These are phyloP conservation scores for Dissoconium aciculare DNA, from an alignment of 2,329 filamentous ascomycete genomes.

Conservation along the genomic window DNA sequence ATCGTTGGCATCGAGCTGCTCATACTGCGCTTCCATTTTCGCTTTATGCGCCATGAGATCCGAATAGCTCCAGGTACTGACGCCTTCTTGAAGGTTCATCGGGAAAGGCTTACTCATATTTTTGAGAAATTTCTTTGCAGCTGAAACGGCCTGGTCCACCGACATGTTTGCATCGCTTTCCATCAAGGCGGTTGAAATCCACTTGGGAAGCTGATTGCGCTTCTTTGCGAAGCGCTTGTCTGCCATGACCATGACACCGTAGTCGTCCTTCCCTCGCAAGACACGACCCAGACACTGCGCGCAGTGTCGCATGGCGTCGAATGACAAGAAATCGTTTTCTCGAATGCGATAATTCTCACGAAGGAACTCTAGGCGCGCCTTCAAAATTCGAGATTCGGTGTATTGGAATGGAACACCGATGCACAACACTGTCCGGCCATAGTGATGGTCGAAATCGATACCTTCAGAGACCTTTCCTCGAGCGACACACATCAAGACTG, in stretches of 20 bases:
- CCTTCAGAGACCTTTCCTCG: conserved; percentile 95
- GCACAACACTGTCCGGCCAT: conserved; percentile 85
- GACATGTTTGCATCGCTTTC: conserved; percentile 81
- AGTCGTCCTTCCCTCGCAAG: conserved; percentile 90
- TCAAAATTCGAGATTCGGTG: conserved; percentile 91
- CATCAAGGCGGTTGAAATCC: conserved; percentile 79
- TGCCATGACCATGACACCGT: conserved; percentile 98
- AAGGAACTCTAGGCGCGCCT: conserved; percentile 89
- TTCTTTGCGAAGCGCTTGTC: conserved; percentile 92
- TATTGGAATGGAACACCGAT: conserved; percentile 98
- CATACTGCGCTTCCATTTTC: conserved; percentile 54
- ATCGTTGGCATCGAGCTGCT: conserved; percentile 44
- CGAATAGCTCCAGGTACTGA: conserved; percentile 76
- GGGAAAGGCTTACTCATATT: conserved; percentile 87
- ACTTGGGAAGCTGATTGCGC: conserved; percentile 77
- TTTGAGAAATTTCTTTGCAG: conserved; percentile 74
- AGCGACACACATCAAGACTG: conserved; percentile 84
- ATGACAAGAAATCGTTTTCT: conserved; percentile 94
- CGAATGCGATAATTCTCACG: conserved; percentile 92
- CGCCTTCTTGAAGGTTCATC: conserved; percentile 70
- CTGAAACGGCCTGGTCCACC: conserved; percentile 86
- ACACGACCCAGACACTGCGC: conserved; percentile 93
- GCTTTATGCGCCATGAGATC: conserved; percentile 67
- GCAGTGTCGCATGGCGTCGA: conserved; percentile 98
- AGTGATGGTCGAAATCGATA: conserved; percentile 98